These are phyloP conservation scores for Populus tremula DNA, from an alignment of 345 rosid genomes.

Conservation along the genomic window DNA sequence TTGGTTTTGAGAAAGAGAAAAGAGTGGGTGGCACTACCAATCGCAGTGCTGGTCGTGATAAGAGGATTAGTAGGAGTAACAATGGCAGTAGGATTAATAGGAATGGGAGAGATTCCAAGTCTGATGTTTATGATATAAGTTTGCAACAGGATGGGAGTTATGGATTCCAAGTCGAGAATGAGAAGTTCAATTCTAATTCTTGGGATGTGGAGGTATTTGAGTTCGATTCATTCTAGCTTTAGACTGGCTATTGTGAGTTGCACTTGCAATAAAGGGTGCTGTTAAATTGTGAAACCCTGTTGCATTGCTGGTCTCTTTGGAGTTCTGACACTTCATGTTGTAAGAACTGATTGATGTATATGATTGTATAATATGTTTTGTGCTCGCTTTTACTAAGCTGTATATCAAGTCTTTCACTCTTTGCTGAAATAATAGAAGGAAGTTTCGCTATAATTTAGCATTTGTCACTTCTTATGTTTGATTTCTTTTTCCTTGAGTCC, in stretches of 20 bases:
- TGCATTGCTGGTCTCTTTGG: neutral
- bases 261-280: neutral
- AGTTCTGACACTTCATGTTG: neutral
- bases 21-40: neutral
- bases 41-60: neutral
- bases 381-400: neutral
- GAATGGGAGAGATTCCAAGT: constrained; percentile 15
- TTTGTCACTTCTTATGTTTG: neutral
- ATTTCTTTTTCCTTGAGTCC: neutral
- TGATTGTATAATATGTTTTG: neutral
- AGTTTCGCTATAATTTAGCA: neutral
- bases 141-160: constrained; percentile 41
- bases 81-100: neutral
- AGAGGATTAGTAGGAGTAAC: neutral
- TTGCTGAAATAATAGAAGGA: neutral
- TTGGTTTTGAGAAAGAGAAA: constrained; percentile 6
- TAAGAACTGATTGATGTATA: neutral
- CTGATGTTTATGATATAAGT: constrained; percentile 38
- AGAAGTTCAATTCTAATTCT: neutral
- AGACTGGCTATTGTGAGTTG: neutral
- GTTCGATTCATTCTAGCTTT: neutral
- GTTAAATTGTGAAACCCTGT: neutral
- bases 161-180: constrained; percentile 20
- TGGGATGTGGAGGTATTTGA: neutral
- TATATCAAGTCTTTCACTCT: neutral